phyloP scores from a whole-genome alignment of 495 filamentous ascomycete genomes.

The Aspergillus asperescens region DNA sequence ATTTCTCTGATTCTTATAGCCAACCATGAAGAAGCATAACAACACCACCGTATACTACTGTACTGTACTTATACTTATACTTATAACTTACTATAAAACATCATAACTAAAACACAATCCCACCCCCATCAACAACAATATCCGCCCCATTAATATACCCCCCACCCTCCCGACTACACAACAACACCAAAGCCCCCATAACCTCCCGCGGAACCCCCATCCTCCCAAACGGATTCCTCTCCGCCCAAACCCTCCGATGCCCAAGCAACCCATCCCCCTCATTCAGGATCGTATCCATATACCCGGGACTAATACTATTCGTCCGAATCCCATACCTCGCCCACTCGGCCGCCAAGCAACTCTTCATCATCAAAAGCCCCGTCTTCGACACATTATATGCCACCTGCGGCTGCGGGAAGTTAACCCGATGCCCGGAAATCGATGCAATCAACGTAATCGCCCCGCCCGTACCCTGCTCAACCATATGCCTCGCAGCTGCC shows the following conservation, averaged over 20 bases:
- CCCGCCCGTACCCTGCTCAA: conserved; percentile 40
- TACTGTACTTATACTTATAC: too few relatives aligned
- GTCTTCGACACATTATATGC: conserved; percentile 44
- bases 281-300: conserved; percentile 75
- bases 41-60: too few relatives aligned
- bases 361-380: conserved; percentile 29
- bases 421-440: conserved; percentile 57
- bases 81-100: too few relatives aligned
- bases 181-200: conserved; percentile 59
- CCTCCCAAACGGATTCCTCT: conserved; percentile 61
- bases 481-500: conserved; percentile 47
- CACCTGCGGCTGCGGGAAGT: conserved; percentile 41
- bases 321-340: conserved; percentile 55
- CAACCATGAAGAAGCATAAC: too few relatives aligned
- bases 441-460: conserved; percentile 60
- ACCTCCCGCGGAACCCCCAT: conserved; percentile 64
- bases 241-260: conserved; percentile 51
- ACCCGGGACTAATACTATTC: conserved; percentile 63
- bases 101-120: not conserved
- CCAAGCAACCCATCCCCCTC: conserved; percentile 55
- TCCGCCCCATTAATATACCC: conserved; percentile 67
- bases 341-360: conserved; percentile 42
- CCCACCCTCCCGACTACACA: conserved; percentile 52
- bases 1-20: too few relatives aligned
- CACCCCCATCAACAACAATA: conserved; percentile 51